Evolutionary conservation across 768 basidiomycete genomes (phyloP), one percentile per base, ranked within the genome.

Genomic region (Paxillus ammoniavirescens): DNA sequence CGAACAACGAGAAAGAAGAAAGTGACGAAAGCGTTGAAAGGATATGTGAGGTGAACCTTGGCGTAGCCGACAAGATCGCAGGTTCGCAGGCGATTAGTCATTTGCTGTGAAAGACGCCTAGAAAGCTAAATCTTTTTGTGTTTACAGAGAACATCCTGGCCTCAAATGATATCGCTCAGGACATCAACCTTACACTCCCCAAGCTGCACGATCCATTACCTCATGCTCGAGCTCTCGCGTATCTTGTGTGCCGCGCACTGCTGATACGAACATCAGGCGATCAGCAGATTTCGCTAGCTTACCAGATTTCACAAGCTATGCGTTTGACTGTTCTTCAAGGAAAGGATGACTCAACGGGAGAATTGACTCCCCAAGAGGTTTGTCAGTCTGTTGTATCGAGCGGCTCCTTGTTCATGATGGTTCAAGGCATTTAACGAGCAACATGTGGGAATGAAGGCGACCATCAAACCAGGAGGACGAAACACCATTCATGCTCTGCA

Each of bases 181-280:
- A 84, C 54, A 61, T 86, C 15, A 72, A 73, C 2, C 71, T 71
- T 49, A 64, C 94, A 13, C 62, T 91, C 4, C 59, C 60, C 15
- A 84, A 80, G 56, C 57, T 91, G 10, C 71, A 75, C 2, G 77
- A 80, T 44, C 71, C 0, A 74, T 81, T 55, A 14, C 63, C 80
- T 0, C 77, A 88, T 56, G 72, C 80, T 30, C 77, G 82, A 15
- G 68, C 80, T 2, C 68, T 93, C 43, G 80, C 80, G 0, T 82
- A 83, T 62, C 72, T 93, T 9, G 71, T 90, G 49, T 69, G 80
- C n/a, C 77, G 82, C n/a, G 77, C 80, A 0, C 66, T 94, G 49
- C 66, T 93, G 31, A 67, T 68, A 31, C 77, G 76, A 23, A 58
- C 84, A 0, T 77, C 82, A 5, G 84, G 84, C 13, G 79, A 81